phyloP scores from a whole-genome alignment of 2,329 filamentous ascomycete species.

The Dothideomycetidae sp. region DNA sequence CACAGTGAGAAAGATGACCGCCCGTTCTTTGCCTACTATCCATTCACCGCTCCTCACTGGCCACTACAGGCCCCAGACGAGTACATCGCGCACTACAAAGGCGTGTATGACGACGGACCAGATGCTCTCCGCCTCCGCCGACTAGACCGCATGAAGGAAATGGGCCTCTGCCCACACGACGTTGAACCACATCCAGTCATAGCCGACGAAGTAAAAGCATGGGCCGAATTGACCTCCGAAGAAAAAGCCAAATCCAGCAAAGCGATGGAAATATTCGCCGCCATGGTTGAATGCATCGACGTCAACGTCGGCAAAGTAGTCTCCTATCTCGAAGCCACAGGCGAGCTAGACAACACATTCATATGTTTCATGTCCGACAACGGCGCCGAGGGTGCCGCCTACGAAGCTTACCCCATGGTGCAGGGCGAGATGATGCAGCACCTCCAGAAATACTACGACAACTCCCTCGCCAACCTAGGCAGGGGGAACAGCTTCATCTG shows the following conservation, averaged over 20 bases:
- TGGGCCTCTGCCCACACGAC: slow-evolving; percentile 40
- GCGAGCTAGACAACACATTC: slow-evolving; percentile 50
- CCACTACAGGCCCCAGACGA: slow-evolving; percentile 45
- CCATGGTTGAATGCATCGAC: slow-evolving; percentile 51
- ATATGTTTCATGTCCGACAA: slow-evolving; percentile 51
- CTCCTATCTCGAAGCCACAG: slow-evolving; percentile 39
- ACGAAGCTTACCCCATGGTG: slow-evolving; percentile 45
- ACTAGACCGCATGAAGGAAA: slow-evolving; percentile 40
- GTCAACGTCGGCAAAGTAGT: slow-evolving; percentile 45
- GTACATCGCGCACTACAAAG: slow-evolving; percentile 42
- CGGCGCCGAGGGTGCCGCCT: slow-evolving; percentile 44
- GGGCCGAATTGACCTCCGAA: slow-evolving; percentile 34
- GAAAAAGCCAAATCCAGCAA: slow-evolving; percentile 35
- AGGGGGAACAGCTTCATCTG: slow-evolving; percentile 44
- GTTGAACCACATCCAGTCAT: slow-evolving; percentile 39
- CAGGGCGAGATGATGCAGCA: slow-evolving; percentile 40
- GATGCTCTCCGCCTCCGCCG: slow-evolving; percentile 40
- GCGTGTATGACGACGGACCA: slow-evolving; percentile 47
- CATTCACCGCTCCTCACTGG: slow-evolving; percentile 51
- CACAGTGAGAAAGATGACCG: slow-evolving; percentile 24
- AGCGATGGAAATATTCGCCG: slow-evolving; percentile 49
- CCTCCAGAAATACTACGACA: slow-evolving; percentile 44
- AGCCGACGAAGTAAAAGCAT: slow-evolving; percentile 35
- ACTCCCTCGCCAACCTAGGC: slow-evolving; percentile 44
- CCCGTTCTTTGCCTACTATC: slow-evolving; percentile 46